Evolutionary conservation across 2,329 filamentous ascomycete species (phyloP).

Genomic region (Penicillium hesseltinei): DNA sequence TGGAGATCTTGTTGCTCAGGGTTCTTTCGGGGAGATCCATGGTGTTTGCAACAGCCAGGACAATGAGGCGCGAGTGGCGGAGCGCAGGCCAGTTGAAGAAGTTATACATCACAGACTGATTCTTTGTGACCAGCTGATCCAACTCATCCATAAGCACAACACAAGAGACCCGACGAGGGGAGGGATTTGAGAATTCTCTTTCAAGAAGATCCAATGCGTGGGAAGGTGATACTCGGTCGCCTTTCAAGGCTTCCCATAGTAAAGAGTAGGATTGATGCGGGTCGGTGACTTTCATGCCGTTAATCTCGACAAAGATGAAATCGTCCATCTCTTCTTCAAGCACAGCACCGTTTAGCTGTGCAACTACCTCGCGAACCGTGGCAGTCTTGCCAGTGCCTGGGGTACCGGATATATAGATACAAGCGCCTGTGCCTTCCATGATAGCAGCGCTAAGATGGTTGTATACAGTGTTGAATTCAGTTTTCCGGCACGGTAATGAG

Average conservation of each 20-base stretch:
- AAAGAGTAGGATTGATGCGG: conserved; percentile 94
- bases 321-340: conserved; percentile 89
- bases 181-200: conserved; percentile 87
- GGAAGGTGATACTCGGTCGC: conserved; percentile 84
- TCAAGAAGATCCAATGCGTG: conserved; percentile 90
- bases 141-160: conserved; percentile 98
- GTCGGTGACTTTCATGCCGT: conserved; percentile 99
- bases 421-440: conserved; percentile 85
- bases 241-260: conserved; percentile 93
- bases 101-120: conserved; percentile 99
- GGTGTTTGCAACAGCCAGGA: conserved; percentile 95
- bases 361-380: conserved; percentile 91
- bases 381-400: conserved; percentile 97
- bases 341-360: conserved; percentile 83
- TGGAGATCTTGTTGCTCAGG: conserved; percentile 97
- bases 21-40: conserved; percentile 98
- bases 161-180: conserved; percentile 85
- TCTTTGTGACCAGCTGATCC: conserved; percentile 95
- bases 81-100: conserved; percentile 99
- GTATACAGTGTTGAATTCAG: conserved; percentile 89
- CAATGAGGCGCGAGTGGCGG: conserved; percentile 86
- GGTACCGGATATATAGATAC: conserved; percentile 99
- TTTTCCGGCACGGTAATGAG: conserved; percentile 85
- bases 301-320: conserved; percentile 99
- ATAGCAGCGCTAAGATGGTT: conserved; percentile 93